A percentile compares a stretch with the other conserved stretches of the same genome.
These are phyloP conservation scores for Aspergillus nanangensis DNA, from an alignment of 495 filamentous ascomycete species.

Conservation along the genomic window DNA sequence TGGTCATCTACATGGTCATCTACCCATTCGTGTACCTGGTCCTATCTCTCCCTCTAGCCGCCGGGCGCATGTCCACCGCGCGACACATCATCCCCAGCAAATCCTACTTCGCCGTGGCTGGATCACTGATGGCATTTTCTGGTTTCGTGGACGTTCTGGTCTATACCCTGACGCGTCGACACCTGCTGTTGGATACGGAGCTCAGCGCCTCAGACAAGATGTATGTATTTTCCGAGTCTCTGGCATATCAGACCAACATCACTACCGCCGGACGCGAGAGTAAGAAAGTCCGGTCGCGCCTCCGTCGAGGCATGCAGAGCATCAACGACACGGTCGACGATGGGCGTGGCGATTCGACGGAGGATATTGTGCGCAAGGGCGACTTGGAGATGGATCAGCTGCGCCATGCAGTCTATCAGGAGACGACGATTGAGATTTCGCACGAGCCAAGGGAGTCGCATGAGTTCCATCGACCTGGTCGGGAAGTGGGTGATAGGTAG, in stretches of 20 bases:
- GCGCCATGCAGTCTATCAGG: constrained; percentile 34
- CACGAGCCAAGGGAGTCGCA: constrained; percentile 26
- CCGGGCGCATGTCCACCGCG: constrained; percentile 59
- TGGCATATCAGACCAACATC: constrained; percentile 26
- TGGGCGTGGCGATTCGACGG: constrained; percentile 29
- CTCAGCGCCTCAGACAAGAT: constrained; percentile 25
- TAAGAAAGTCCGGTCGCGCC: constrained; percentile 17
- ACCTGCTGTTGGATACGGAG: constrained; percentile 34
- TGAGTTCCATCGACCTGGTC: constrained; percentile 8
- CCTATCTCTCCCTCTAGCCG: constrained; percentile 64
- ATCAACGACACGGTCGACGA: constrained; percentile 20
- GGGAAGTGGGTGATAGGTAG: constrained; percentile 2
- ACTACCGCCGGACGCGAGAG: constrained; percentile 16
- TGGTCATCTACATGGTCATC: constrained; percentile 65
- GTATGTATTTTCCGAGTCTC: constrained; percentile 18
- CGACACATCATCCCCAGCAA: constrained; percentile 46
- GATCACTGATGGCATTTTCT: constrained; percentile 63
- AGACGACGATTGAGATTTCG: constrained; percentile 39
- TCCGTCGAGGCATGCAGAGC: constrained; percentile 19
- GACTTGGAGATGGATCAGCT: constrained; percentile 28
- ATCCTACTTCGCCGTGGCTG: constrained; percentile 61
- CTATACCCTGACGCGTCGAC: constrained; percentile 51
- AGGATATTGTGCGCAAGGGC: constrained; percentile 33
- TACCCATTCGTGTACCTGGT: constrained; percentile 70
- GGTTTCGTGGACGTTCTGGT: constrained; percentile 68